A percentile compares a stretch with the other conserved stretches of the same genome.
These are phyloP conservation scores for Moringa oleifera DNA, from an alignment of 345 rosid species.

Conservation along the genomic window DNA sequence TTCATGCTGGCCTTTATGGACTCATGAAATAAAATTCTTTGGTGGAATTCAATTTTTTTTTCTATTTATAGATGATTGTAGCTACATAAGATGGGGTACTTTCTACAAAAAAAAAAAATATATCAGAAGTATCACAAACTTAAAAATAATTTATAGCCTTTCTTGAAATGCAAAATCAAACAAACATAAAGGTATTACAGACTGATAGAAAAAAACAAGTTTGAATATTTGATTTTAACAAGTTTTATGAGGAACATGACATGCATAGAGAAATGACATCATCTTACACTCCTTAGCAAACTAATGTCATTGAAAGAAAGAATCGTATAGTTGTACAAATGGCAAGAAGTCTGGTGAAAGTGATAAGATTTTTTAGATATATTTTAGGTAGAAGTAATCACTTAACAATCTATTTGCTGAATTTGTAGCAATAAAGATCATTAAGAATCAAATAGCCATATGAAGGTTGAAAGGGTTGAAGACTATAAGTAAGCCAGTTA, in stretches of 20 bases:
- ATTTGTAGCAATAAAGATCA: not conserved
- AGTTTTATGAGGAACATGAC: not conserved
- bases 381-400: not conserved
- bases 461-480: not conserved
- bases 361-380: not conserved
- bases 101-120: not conserved
- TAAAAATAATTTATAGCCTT: not conserved
- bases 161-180: not conserved
- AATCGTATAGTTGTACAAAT: not conserved
- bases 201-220: too few species aligned
- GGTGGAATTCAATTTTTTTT: constrained; percentile 6
- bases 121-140: not conserved
- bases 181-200: too few species aligned
- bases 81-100: not conserved
- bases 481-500: not conserved
- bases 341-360: not conserved
- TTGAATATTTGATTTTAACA: not conserved
- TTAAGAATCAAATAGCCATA: not conserved
- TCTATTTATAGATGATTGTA: constrained; percentile 1
- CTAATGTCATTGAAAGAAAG: not conserved
- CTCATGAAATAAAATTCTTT: not conserved
- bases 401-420: not conserved
- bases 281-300: not conserved
- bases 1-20: not conserved
- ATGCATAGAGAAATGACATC: not conserved